Base-by-base conservation (phyloP, 2,329 filamentous ascomycete genomes). In the Mollisiaceae sp. region DNA sequence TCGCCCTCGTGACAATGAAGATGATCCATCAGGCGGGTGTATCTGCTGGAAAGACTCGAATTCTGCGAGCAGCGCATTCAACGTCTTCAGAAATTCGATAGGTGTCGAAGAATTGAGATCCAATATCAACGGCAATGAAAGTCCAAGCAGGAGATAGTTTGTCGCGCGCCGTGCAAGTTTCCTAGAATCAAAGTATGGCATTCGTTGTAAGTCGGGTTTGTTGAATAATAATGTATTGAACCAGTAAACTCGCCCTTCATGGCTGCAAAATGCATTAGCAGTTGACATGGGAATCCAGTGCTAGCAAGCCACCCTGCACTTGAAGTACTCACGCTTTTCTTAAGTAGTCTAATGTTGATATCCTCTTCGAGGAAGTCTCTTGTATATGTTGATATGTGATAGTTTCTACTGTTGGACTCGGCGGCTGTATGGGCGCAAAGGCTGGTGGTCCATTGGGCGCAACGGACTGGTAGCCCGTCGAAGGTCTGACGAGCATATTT, bases 221-320 rank as follows among this genome's bases (percentile, higher is more conserved):
- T 93, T 92, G 79, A 97, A 97, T 75, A 97, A 91, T 67, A 97
- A 87, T 0, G 95, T 97, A 80, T 97, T 97, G 83, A 98, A 97
- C 94, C 95, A 98, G 82, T 97, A 98, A 50, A 97, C 89, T 65
- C 93, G 89, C 67, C 94, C 94, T 79, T 97, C 93, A 76, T 99
- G 94, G 35, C 93, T 97, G 76, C 60, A 62, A 5, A 54, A 8
- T 6, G 54, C 43, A 47, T 64, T 66, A 58, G 63, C 24, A 61
- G 39, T 59, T 45, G 22, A 18, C 45, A 14, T 22, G 14, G 27
- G n/a, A 38, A 27, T 1, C 32, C 20, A 11, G 55, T 12, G n/a
- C 24, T 47, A 11, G 2, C 22, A 22, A 12, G 27, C 22, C 45
- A 22, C n/a, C 45, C n/a, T 11, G n/a, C 6, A 45, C n/a, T 45